phyloP scores from a whole-genome alignment of 768 basidiomycete genomes.

The Cyclocybe cylindracea region DNA sequence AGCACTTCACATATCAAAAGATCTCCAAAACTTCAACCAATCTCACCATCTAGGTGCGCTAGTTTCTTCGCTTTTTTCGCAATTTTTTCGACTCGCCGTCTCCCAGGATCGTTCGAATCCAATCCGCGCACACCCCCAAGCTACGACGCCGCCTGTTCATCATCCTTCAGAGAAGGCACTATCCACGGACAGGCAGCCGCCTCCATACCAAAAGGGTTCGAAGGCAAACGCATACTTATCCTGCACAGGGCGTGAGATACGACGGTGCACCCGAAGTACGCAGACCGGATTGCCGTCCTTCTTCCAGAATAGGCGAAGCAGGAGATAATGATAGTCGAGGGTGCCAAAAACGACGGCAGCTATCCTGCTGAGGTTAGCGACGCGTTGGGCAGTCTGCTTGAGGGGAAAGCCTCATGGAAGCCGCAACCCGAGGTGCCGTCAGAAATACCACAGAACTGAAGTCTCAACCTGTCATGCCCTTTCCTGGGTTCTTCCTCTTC shows the following conservation, averaged over 20 bases:
- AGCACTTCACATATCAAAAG: slow-evolving; percentile 43
- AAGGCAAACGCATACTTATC: slow-evolving; percentile 54
- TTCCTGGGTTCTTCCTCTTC: no score
- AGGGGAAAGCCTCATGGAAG: no score
- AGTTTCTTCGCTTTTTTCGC: no score
- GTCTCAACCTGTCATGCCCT: no score
- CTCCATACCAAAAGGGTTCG: slow-evolving; percentile 52
- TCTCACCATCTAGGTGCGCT: slow-evolving; percentile 49
- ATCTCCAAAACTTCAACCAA: slow-evolving; percentile 19
- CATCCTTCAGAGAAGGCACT: slow-evolving; percentile 72
- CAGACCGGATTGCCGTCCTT: slow-evolving; percentile 43
- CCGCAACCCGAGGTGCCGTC: no score
- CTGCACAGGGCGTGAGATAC: slow-evolving; percentile 64
- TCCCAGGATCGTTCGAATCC: slow-evolving; percentile 67
- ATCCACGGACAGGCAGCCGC: slow-evolving; percentile 59
- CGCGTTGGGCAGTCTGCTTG: slow-evolving; percentile 37
- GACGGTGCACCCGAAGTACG: slow-evolving; percentile 57
- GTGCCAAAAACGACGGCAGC: slow-evolving; percentile 54
- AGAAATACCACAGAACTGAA: no score
- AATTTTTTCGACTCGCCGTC: slow-evolving; percentile 2
- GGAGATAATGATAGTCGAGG: slow-evolving; percentile 48
- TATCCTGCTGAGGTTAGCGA: slow-evolving; percentile 36
- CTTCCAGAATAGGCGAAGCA: slow-evolving; percentile 37
- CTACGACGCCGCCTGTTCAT: slow-evolving; percentile 76
- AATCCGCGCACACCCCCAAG: slow-evolving; percentile 76